Evolutionary conservation across 176 grass and related monocot genomes (phyloP).

Genomic region (Cenchrus fungigraminus): DNA sequence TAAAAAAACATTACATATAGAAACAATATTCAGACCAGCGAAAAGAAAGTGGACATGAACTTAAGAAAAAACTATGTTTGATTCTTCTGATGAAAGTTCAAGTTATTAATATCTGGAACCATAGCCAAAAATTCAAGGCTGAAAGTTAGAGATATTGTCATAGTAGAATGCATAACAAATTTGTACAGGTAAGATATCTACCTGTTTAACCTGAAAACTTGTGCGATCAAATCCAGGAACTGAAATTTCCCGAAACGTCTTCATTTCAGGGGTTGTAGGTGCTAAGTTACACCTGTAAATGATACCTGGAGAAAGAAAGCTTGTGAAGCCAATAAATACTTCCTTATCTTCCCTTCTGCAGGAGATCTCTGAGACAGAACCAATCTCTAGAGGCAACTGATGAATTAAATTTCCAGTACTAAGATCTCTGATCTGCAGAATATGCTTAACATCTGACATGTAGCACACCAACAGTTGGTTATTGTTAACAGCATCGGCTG

Average conservation of each 20-base stretch:
- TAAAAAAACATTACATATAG: conserved; percentile 7
- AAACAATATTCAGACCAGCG: conserved; percentile 8
- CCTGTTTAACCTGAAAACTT: conserved; percentile 85
- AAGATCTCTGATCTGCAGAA: conserved; percentile 87
- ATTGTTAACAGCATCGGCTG: conserved; percentile 61
- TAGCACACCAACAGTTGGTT: conserved; percentile 84
- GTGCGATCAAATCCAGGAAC: conserved; percentile 80
- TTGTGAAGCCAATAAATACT: conserved; percentile 85
- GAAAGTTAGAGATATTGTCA: neutral
- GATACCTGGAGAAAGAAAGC: conserved; percentile 92
- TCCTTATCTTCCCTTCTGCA: conserved; percentile 78
- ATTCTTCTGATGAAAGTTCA: conserved; percentile 3
- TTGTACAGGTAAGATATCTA: conserved; percentile 37
- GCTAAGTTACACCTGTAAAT: conserved; percentile 78
- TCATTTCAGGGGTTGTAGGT: conserved; percentile 73
- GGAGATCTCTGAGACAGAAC: conserved; percentile 77
- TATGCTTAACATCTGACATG: conserved; percentile 91
- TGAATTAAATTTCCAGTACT: conserved; percentile 74
- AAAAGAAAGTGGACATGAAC: conserved; percentile 1
- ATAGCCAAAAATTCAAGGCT: neutral
- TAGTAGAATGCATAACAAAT: neutral
- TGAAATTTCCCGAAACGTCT: conserved; percentile 79
- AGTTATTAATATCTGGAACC: neutral
- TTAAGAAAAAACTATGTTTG: neutral
- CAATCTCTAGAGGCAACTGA: conserved; percentile 84